These are phyloP conservation scores for Talaromyces ruber DNA, from an alignment of 495 filamentous ascomycete species.

Conservation along the genomic window DNA sequence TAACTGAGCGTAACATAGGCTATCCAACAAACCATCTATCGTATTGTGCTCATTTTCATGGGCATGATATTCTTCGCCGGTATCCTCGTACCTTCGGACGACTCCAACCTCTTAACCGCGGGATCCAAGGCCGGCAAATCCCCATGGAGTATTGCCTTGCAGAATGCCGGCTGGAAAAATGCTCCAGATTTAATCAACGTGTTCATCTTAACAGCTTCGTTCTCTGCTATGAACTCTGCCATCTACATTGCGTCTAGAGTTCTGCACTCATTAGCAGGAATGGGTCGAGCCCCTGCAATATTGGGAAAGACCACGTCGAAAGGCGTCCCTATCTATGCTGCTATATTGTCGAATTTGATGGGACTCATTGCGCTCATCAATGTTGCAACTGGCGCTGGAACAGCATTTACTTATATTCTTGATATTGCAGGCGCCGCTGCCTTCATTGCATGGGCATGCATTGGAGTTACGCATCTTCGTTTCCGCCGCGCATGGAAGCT, in stretches of 20 bases:
- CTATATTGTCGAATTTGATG: slow-evolving; percentile 34
- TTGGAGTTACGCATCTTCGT: slow-evolving; percentile 46
- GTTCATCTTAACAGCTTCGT: slow-evolving; percentile 33
- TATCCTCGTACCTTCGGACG: slow-evolving; percentile 37
- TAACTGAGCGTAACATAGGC: slow-evolving; percentile 14
- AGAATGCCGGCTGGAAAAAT: slow-evolving; percentile 28
- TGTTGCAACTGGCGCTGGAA: slow-evolving; percentile 29
- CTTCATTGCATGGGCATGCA: slow-evolving; percentile 49
- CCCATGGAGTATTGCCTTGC: slow-evolving; percentile 54
- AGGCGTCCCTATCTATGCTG: slow-evolving; percentile 48
- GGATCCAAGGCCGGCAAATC: slow-evolving; percentile 31
- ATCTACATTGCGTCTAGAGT: slow-evolving; percentile 52
- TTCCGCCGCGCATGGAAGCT: slow-evolving; percentile 57
- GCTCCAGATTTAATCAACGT: slow-evolving; percentile 36
- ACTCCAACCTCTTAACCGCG: slow-evolving; percentile 29
- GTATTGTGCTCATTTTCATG: slow-evolving; percentile 54
- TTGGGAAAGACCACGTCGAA: slow-evolving; percentile 47
- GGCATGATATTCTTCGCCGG: slow-evolving; percentile 52
- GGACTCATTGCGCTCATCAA: slow-evolving; percentile 49
- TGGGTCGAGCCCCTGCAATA: slow-evolving; percentile 44
- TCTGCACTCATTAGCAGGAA: slow-evolving; percentile 44
- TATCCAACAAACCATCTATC: slow-evolving; percentile 37
- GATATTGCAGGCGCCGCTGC: slow-evolving; percentile 45
- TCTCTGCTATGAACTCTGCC: slow-evolving; percentile 47
- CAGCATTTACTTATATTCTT: slow-evolving; percentile 54